A percentile compares a stretch with the other conserved stretches of the same genome.
These are phyloP conservation scores for Phylloporus arenicola DNA, from an alignment of 768 basidiomycete genomes.

Conservation along the genomic window DNA sequence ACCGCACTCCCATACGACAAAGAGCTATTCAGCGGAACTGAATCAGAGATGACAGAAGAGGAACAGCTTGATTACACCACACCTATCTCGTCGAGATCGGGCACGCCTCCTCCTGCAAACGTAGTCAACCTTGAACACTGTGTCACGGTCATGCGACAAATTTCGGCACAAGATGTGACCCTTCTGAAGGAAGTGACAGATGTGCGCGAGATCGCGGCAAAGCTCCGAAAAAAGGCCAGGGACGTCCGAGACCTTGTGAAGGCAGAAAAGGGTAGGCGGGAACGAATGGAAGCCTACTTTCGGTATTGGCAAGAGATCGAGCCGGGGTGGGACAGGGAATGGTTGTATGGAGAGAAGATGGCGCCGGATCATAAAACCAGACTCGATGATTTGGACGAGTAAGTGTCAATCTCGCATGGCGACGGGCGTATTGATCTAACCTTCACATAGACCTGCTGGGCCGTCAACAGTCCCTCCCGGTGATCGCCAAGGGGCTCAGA, in stretches of 20 bases:
- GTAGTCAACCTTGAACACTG: constrained; percentile 17
- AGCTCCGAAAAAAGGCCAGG: constrained; percentile 16
- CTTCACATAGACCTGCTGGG: constrained; percentile 4
- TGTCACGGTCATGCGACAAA: constrained; percentile 24
- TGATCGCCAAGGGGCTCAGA: neutral
- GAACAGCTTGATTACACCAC: constrained; percentile 16
- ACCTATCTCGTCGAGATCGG: constrained; percentile 20
- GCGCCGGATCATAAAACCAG: neutral
- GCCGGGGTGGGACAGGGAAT: constrained; percentile 20
- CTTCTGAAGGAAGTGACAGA: constrained; percentile 8
- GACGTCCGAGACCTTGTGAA: constrained; percentile 20
- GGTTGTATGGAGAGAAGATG: constrained; percentile 19
- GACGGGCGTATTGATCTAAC: neutral
- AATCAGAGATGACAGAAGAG: constrained; percentile 22
- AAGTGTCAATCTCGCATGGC: neutral
- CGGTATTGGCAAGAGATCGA: constrained; percentile 25
- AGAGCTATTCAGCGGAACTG: constrained; percentile 16
- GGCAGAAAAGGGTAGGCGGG: constrained; percentile 21
- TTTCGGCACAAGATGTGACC: constrained; percentile 15
- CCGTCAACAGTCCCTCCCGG: constrained; percentile 1
- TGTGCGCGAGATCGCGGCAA: constrained; percentile 15
- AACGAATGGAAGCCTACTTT: constrained; percentile 26
- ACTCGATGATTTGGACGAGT: constrained; percentile 1
- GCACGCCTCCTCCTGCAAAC: constrained; percentile 17
- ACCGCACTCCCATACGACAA: neutral